A percentile compares a stretch with the other conserved stretches of the same genome.
Evolutionary conservation across 768 basidiomycete species (phyloP).

Genomic region (Suillus brevipes): DNA sequence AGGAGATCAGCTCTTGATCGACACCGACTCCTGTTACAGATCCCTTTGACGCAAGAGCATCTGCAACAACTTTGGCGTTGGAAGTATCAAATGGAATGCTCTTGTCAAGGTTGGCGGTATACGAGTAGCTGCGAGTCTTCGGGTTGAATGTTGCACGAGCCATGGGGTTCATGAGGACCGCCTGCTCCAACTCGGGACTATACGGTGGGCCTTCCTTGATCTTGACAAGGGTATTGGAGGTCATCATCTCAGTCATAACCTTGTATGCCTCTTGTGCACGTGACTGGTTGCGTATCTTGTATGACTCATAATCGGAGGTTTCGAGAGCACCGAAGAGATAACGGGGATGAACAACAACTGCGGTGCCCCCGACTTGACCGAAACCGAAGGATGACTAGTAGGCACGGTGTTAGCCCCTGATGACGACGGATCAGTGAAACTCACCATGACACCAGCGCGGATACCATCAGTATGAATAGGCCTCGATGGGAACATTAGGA

Average conservation of each 20-base stretch:
- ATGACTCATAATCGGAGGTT: slow-evolving; percentile 74
- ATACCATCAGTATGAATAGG: slow-evolving; percentile 94
- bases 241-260: slow-evolving; percentile 95
- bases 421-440: slow-evolving; percentile 19
- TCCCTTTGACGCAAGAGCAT: slow-evolving; percentile 35
- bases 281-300: slow-evolving; percentile 64
- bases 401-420: neutral
- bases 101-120: slow-evolving; percentile 61
- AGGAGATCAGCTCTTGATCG: slow-evolving; percentile 90
- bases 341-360: slow-evolving; percentile 85
- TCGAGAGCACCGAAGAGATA: slow-evolving; percentile 86
- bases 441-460: slow-evolving; percentile 81
- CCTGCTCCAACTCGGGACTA: slow-evolving; percentile 77
- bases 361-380: slow-evolving; percentile 96
- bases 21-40: slow-evolving; percentile 79
- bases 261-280: slow-evolving; percentile 79
- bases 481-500: slow-evolving; percentile 97
- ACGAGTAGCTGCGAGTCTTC: slow-evolving; percentile 87
- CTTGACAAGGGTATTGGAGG: slow-evolving; percentile 87
- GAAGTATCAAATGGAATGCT: slow-evolving; percentile 54
- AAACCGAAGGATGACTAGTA: slow-evolving; percentile 91
- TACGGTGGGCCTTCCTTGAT: slow-evolving; percentile 95
- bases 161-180: slow-evolving; percentile 88
- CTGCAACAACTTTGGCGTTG: slow-evolving; percentile 67
- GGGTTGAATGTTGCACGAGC: slow-evolving; percentile 79